Evolutionary conservation across 768 basidiomycete species (phyloP).

Genomic region (Candolleomyces eurysporus): DNA sequence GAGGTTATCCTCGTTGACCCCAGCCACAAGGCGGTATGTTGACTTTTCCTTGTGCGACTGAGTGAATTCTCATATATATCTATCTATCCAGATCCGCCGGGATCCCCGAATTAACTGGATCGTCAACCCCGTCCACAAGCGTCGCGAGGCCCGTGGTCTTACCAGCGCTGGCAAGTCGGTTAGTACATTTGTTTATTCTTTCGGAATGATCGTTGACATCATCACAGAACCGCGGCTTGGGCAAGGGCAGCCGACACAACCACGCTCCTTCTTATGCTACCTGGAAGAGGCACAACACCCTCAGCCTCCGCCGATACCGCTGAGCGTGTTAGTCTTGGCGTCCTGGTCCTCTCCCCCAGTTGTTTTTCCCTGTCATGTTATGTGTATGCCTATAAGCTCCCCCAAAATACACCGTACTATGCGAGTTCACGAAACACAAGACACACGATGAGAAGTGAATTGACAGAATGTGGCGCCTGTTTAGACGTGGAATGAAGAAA

Average conservation of each 20-base stretch:
- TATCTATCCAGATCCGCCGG: slow-evolving; percentile 68
- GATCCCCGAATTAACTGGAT: slow-evolving; percentile 99
- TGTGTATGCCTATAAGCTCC: slow-evolving; percentile 13
- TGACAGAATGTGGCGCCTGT: background rate
- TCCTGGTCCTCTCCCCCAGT: slow-evolving; percentile 19
- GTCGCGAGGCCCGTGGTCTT: slow-evolving; percentile 95
- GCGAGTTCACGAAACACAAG: background rate
- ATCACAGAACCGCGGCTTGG: slow-evolving; percentile 88
- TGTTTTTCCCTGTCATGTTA: slow-evolving; percentile 20
- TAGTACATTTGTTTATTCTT: slow-evolving; percentile 17
- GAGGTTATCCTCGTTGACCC: slow-evolving; percentile 99
- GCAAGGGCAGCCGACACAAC: slow-evolving; percentile 94
- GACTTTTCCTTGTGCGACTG: slow-evolving; percentile 5
- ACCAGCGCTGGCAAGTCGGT: slow-evolving; percentile 96
- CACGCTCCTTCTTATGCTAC: slow-evolving; percentile 86
- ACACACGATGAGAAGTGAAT: background rate
- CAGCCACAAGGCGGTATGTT: slow-evolving; percentile 84
- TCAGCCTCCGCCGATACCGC: slow-evolving; percentile 87
- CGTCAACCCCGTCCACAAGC: slow-evolving; percentile 96
- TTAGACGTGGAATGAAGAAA: background rate
- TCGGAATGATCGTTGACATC: slow-evolving; percentile 4
- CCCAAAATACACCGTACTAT: slow-evolving; percentile 3
- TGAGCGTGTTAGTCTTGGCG: slow-evolving; percentile 39
- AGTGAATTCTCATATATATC: background rate
- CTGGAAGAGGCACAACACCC: slow-evolving; percentile 99